Percentiles rank a stretch among this genome's conserved stretches.
Conservation (phyloP, 495 filamentous ascomycete genomes). For the Xanthoparmelia taractica region DNA sequence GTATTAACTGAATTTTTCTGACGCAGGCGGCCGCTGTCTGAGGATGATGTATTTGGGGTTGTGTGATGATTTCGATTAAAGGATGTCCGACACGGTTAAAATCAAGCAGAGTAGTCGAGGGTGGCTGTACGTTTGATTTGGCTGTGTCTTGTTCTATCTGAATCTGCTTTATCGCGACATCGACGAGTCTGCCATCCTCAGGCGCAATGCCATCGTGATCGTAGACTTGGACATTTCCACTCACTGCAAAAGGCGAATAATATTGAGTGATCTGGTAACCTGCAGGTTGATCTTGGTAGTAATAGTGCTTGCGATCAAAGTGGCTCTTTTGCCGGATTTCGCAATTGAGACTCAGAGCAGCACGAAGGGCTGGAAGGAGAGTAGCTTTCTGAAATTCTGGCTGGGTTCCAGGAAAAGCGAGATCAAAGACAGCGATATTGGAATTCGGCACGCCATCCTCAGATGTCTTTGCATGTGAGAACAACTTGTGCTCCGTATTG, state of each 20-base stretch:
- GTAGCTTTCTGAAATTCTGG: conserved; percentile 78
- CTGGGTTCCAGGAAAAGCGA: conserved; percentile 81
- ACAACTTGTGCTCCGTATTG: conserved; percentile 77
- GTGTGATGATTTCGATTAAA: conserved; percentile 89
- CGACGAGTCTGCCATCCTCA: conserved; percentile 57
- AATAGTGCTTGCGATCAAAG: conserved; percentile 97
- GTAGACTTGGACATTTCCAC: conserved; percentile 64
- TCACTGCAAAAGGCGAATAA: conserved; percentile 75
- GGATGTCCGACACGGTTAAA: conserved; percentile 91
- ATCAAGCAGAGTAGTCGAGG: conserved; percentile 69
- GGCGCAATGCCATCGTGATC: conserved; percentile 71
- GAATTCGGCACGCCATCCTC: conserved; percentile 67
- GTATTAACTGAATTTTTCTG: conserved; percentile 74
- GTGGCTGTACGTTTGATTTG: conserved; percentile 75
- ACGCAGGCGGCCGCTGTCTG: conserved; percentile 80
- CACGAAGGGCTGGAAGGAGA: conserved; percentile 79
- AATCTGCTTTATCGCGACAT: conserved; percentile 79
- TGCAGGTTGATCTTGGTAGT: conserved; percentile 92
- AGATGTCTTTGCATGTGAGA: conserved; percentile 70
- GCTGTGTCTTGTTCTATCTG: conserved; percentile 98
- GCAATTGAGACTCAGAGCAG: conserved; percentile 78
- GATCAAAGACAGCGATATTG: conserved; percentile 80
- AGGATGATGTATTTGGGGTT: conserved; percentile 75
- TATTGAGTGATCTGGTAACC: conserved; percentile 99
- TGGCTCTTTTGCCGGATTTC: conserved; percentile 62